Evolutionary conservation across 225 moss, liverwort and hornwort species (phyloP), one percentile per base, ranked within the genome.

Genomic region (Asterella californica): DNA sequence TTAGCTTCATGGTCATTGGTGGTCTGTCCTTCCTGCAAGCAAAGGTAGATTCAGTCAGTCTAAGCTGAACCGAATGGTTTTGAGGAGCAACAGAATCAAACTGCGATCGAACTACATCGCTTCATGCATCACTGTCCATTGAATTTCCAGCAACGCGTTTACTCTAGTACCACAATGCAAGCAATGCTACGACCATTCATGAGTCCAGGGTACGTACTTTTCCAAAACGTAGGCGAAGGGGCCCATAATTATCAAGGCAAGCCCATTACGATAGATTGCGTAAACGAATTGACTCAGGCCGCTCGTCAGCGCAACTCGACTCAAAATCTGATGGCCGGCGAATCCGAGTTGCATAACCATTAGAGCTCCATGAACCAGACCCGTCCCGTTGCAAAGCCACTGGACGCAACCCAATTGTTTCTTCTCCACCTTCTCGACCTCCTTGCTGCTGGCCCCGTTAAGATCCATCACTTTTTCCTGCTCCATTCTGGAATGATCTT

Each of bases 241-340:
- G 6, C 61, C 64, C 78, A 87, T 87, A 55, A 87, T 75, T 25
- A 84, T 12, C 59, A 87, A 70, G 45, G 87, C 87, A 38, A 87
- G 80, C 17, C 82, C 82, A 32, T 87, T 87, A 8, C 87, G 73
- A 27, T 87, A 87, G 36, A 87, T 82, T 57, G 84, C 69, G 38
- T 84, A 87, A 1, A 87, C 87, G 42, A 87, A 87, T n/a, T 87
- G 87, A 46, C 87, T 87, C 25, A 87, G 79, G n/a, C 87, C 87
- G 50, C 77, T 87, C 0, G 87, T 84, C 36, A 87, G 84, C 15
- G 87, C 87, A 52, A 87, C 80, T 73, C 77, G 74, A 69, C 84
- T 84, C 60, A 87, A 74, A 63, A 87, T 79, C 37, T 87, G 87
- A 54, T 84, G 84, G 2, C 87, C 87, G 14, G 87, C 87, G 54